phyloP scores from a whole-genome alignment of 495 filamentous ascomycete genomes.

The Podospora tetraspora region DNA sequence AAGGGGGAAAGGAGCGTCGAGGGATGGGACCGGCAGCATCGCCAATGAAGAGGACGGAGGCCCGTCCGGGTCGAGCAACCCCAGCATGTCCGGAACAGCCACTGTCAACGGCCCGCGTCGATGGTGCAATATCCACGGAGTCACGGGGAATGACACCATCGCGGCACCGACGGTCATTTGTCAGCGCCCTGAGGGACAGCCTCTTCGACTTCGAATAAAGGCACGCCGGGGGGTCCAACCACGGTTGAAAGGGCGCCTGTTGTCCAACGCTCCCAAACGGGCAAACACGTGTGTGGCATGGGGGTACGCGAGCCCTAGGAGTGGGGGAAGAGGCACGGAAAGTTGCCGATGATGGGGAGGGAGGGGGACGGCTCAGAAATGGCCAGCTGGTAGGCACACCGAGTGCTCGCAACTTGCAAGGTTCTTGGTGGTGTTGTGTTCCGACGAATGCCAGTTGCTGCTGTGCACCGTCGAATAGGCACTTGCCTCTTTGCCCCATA shows the following conservation, averaged over 20 bases:
- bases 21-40: slow-evolving; percentile 14
- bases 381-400: not conserved
- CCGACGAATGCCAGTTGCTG: not conserved
- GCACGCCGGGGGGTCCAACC: not conserved
- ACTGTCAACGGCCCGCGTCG: slow-evolving; percentile 31
- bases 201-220: not conserved
- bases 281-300: not conserved
- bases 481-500: not conserved
- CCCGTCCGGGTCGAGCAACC: slow-evolving; percentile 23
- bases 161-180: slow-evolving; percentile 33
- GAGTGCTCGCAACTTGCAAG: not conserved
- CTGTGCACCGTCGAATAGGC: not conserved
- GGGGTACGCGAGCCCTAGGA: not conserved
- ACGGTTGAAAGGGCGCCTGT: not conserved
- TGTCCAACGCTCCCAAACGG: not conserved
- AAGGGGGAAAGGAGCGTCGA: slow-evolving; percentile 11
- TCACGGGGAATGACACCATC: slow-evolving; percentile 43
- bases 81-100: slow-evolving; percentile 18
- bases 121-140: slow-evolving; percentile 33
- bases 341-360: not conserved
- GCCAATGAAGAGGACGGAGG: slow-evolving; percentile 29
- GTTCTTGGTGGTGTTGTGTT: not conserved
- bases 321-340: not conserved
- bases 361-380: not conserved
- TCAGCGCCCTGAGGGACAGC: slow-evolving; percentile 28